phyloP scores from a whole-genome alignment of 371 early-diverging fungal genomes.

The Zopfochytrium polystomum region DNA sequence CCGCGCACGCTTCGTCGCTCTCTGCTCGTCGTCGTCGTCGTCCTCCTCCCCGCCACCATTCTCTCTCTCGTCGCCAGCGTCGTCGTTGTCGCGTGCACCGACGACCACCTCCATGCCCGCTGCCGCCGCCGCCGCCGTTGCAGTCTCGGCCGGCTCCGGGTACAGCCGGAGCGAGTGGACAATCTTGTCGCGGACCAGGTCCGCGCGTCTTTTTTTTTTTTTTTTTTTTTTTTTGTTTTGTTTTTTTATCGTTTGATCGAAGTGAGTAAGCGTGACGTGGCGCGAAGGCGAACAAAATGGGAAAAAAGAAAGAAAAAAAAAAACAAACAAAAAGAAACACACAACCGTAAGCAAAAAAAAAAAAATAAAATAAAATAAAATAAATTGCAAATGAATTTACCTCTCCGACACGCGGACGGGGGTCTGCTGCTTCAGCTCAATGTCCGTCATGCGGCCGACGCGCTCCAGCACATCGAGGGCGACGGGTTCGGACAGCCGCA shows the following conservation, averaged over 20 bases:
- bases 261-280: too few species aligned
- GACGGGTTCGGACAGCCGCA: constrained; percentile 27
- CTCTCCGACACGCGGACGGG: constrained; percentile 92
- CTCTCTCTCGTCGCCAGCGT: background rate
- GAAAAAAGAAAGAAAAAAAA: too few species aligned
- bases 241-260: too few species aligned
- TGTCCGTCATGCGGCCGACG: constrained; percentile 32
- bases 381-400: background rate
- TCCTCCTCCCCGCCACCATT: background rate
- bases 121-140: constrained; percentile 1
- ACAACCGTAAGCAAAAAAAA: too few species aligned
- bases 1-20: too few species aligned
- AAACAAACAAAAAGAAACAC: too few species aligned
- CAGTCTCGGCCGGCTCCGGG: constrained; percentile 7
- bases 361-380: background rate
- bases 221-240: too few species aligned
- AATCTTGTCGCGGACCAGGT: constrained; percentile 64
- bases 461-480: constrained; percentile 12
- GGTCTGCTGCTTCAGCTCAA: constrained; percentile 80
- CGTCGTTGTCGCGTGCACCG: constrained; percentile 5
- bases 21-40: background rate
- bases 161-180: constrained; percentile 60
- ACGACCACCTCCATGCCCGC: constrained; percentile 4
- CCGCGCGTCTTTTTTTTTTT: too few species aligned
- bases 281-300: too few species aligned